Base-by-base conservation (phyloP, 768 basidiomycete genomes). In the Clitopilus hobsonii region DNA sequence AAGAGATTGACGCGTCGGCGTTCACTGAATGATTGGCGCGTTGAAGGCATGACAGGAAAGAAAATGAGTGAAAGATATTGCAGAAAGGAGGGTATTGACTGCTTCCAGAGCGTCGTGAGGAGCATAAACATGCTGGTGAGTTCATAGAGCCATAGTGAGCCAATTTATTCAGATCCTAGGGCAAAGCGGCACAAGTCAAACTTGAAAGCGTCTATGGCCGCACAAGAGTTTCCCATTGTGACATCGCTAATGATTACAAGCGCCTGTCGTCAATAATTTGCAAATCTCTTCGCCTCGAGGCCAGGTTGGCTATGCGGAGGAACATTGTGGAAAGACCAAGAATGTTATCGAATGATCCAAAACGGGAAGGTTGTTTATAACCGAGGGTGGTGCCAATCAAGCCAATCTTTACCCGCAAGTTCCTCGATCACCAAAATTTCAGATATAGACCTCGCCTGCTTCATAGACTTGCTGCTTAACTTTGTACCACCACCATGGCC, bases 401-500 rank as follows among this genome's bases (percentile, higher is more conserved):
- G 49, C 45, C 58, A 54, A 54, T 60, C 51, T 54, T 49, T 56
- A 64, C 41, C 22, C 41, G n/a, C 45, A 38, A 26, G 29, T 26
- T 38, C 32, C 23, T 20, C 30, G 23, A 54, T 58, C 56, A 56
- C 55, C 41, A 45, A 45, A 45, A 45, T 27, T 30, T 50, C 49
- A 50, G 29, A 50, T 50, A 27, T 50, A 50, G 25, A 27, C 22
- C 22, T 30, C n/a, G 29, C 49, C n/a, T 27, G 24, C 27, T 14
- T 4, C 27, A 30, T 30, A 50, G 25, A 50, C 49, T 30, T 25
- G 16, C 25, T 27, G 25, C 49, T 30, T 50, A 23, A 24, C 29
- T 20, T 50, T 27, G 29, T 30, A 50, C 41, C n/a, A 62, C 59
- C 60, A 67, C 58, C 67, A 93, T 92, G 91, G 85, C 91, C 67